Conservation (phyloP, 441 rosid genomes). For the Geranium incanum region DNA sequence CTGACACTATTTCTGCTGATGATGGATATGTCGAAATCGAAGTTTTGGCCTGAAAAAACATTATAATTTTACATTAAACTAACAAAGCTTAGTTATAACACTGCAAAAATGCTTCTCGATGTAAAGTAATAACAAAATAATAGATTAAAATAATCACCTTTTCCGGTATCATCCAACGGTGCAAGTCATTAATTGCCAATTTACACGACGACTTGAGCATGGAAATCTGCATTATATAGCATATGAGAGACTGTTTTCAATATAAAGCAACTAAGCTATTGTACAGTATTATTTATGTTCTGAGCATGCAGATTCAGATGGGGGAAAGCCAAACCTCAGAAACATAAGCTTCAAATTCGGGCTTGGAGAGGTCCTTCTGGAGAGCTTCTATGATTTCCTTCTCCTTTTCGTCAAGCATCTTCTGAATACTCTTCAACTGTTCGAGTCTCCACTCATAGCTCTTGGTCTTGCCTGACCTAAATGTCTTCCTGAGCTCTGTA, state of each 20-base stretch:
- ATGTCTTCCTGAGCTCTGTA: constrained; percentile 41
- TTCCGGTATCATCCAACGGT: constrained; percentile 68
- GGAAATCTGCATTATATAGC: constrained; percentile 39
- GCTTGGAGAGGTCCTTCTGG: constrained; percentile 57
- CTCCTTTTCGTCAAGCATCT: constrained; percentile 59
- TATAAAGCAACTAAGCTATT: not conserved
- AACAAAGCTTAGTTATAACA: not conserved
- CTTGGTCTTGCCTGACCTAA: constrained; percentile 52
- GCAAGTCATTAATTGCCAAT: constrained; percentile 49
- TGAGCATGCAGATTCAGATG: not conserved
- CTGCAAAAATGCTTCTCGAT: not conserved
- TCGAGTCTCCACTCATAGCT: constrained; percentile 67
- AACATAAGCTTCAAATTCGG: constrained; percentile 50
- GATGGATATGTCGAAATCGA: constrained; percentile 63
- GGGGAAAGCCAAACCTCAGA: constrained; percentile 41
- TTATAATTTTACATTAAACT: not conserved
- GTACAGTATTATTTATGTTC: not conserved
- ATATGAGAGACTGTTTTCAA: not conserved
- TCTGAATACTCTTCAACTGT: constrained; percentile 44
- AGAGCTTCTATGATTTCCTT: constrained; percentile 51
- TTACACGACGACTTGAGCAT: constrained; percentile 41
- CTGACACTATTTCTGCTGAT: constrained; percentile 68
- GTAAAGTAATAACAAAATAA: not conserved
- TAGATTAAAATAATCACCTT: constrained; percentile 34
- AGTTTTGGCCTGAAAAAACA: constrained; percentile 56